These are phyloP conservation scores for Paecilomyces formosus DNA, from an alignment of 2,329 filamentous ascomycete species.

Conservation along the genomic window DNA sequence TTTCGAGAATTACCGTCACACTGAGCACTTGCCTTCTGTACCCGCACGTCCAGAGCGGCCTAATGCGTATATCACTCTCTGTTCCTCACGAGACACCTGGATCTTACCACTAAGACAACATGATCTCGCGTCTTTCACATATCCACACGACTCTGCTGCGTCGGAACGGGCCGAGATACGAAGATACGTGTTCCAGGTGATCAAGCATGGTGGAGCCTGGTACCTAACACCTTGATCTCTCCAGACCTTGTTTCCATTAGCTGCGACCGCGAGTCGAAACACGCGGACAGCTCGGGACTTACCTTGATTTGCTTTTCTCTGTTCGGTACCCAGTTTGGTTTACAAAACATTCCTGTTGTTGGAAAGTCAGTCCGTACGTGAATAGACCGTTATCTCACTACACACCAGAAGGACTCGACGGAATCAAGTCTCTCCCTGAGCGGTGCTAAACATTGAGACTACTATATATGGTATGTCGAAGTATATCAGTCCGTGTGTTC, in stretches of 20 bases:
- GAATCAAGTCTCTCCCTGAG: neutral
- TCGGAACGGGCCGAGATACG: too few relatives aligned
- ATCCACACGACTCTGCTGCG: too few relatives aligned
- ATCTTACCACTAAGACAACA: too few relatives aligned
- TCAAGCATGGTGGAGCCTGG: neutral
- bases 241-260: neutral
- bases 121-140: too few relatives aligned
- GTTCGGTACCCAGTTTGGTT: neutral
- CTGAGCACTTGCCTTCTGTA: too few relatives aligned
- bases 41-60: too few relatives aligned
- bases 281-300: neutral
- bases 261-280: neutral
- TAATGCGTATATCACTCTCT: too few relatives aligned
- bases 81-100: too few relatives aligned
- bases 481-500: neutral
- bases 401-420: neutral
- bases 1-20: too few relatives aligned
- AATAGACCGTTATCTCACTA: neutral
- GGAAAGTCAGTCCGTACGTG: neutral
- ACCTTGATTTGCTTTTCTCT: neutral
- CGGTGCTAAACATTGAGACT: neutral
- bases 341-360: neutral
- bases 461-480: neutral
- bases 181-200: neutral
- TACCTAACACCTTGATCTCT: neutral